phyloP scores from a whole-genome alignment of 768 basidiomycete genomes.

The Pleurotus salmoneostramineus region DNA sequence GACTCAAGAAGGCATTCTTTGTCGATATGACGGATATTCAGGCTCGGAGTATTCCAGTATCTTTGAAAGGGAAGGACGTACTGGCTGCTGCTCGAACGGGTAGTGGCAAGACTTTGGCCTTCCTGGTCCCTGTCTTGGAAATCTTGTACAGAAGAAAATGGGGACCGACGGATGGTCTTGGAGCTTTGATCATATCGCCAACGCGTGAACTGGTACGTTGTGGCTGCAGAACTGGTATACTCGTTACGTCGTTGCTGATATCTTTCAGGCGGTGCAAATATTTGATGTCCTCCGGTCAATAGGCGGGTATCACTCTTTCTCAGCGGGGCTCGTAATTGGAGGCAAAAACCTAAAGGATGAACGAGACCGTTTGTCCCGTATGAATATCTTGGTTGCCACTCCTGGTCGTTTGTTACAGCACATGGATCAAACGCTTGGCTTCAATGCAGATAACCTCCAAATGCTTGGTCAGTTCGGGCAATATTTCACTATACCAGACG shows the following conservation, averaged over 20 bases:
- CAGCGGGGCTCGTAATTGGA: conserved; percentile 93
- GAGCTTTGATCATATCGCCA: conserved; percentile 90
- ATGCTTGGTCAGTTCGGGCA: conserved; percentile 61
- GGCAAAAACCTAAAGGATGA: conserved; percentile 96
- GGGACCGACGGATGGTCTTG: conserved; percentile 89
- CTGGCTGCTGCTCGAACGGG: conserved; percentile 95
- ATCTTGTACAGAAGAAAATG: conserved; percentile 87
- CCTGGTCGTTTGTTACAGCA: conserved; percentile 94
- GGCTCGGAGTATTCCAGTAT: conserved; percentile 82
- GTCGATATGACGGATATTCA: conserved; percentile 91
- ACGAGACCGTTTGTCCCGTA: conserved; percentile 77
- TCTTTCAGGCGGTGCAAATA: conserved; percentile 86
- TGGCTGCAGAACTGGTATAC: background rate
- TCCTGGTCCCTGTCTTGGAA: conserved; percentile 91
- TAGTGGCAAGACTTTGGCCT: conserved; percentile 95
- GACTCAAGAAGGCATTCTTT: conserved; percentile 85
- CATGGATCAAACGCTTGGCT: conserved; percentile 97
- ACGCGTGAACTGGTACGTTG: conserved; percentile 82
- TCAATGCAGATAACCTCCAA: conserved; percentile 89
- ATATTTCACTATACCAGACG: background rate
- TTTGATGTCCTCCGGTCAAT: conserved; percentile 95
- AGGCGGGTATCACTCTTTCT: conserved; percentile 87
- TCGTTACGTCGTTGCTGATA: background rate
- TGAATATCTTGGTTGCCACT: conserved; percentile 99
- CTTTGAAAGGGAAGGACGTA: conserved; percentile 93